Base-by-base conservation (phyloP, 768 basidiomycete genomes). In the Lactarius deliciosus region DNA sequence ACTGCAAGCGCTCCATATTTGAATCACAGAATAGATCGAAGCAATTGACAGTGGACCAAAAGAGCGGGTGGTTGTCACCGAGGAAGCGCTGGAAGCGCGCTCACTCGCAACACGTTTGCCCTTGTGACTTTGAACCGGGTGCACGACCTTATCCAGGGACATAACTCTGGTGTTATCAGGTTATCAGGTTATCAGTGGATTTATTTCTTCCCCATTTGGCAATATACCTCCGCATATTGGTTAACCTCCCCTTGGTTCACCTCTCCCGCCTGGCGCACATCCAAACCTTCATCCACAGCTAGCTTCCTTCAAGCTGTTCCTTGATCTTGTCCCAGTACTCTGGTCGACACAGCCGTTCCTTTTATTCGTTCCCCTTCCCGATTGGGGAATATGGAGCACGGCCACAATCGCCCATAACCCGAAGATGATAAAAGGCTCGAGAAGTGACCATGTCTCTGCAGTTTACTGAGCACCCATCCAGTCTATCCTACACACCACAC, bases 331-430 rank as follows among this genome's bases (percentile, higher is more conserved):
- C 66, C 38, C 66, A 57, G 38, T 57, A 50, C 50, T 61, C 65
- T 62, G 65, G 65, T 43, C 61, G 18, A 62, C 11, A 18, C 5
- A 55, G 2, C 61, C 28, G 43, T 59, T 54, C 56, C 61, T 45
- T 63, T 66, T 59, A 34, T 67, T 32, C 50, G 5, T 40, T 58
- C 55, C 32, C 36, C 32, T 2, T 53, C 61, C 50, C 32, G 25
- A 67, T 67, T 38, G 43, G 57, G 65, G 41, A 50, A 55, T 34
- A 67, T 67, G 61, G 22, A 1, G 32, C 32, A 41, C 57, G 65
- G 61, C 65, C 65, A 63, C 65, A 66, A 53, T 66, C 61, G 38
- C 60, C 65, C 64, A 62, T 57, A 54, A 45, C 47, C 65, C 65
- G 56, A 56, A 53, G 57, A 55, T 32, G 61, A 45, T 63, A 63